Evolutionary conservation across 768 basidiomycete species (phyloP).

Genomic region (Leccinum boreale): DNA sequence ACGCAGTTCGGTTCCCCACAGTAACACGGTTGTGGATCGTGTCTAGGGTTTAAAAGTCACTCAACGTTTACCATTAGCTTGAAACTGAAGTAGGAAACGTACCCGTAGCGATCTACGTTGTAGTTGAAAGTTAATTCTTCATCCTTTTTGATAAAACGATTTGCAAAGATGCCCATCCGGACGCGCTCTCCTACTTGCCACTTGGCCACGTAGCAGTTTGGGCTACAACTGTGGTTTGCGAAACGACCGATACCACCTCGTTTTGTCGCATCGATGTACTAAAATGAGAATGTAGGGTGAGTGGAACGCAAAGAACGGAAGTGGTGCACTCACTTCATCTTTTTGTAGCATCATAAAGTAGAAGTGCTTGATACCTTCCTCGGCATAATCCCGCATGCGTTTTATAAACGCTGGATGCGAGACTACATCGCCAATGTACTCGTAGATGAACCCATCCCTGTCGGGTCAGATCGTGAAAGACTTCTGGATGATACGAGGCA

Average conservation of each 20-base stretch:
- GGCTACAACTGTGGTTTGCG: slow-evolving; percentile 96
- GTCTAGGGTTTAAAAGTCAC: slow-evolving; percentile 41
- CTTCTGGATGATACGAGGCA: neutral
- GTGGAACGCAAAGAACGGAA: neutral
- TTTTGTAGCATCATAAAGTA: slow-evolving; percentile 99
- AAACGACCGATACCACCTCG: slow-evolving; percentile 95
- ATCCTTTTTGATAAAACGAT: slow-evolving; percentile 64
- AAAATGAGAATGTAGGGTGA: neutral
- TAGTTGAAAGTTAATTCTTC: slow-evolving; percentile 99
- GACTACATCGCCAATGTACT: slow-evolving; percentile 97
- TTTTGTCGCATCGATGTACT: slow-evolving; percentile 99
- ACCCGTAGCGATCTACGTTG: slow-evolving; percentile 99
- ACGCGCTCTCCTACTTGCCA: slow-evolving; percentile 90
- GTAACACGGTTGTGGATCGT: slow-evolving; percentile 91
- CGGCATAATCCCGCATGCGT: slow-evolving; percentile 90
- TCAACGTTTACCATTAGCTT: neutral
- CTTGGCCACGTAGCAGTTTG: slow-evolving; percentile 97
- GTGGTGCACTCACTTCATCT: slow-evolving; percentile 68
- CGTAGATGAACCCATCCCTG: slow-evolving; percentile 93
- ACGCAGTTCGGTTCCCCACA: slow-evolving; percentile 96
- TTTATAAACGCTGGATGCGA: slow-evolving; percentile 83
- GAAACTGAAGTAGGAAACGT: slow-evolving; percentile 26
- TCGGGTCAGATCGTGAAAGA: slow-evolving; percentile 5
- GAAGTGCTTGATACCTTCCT: slow-evolving; percentile 92
- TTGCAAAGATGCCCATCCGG: slow-evolving; percentile 98